Conservation (phyloP, 768 basidiomycete species). For the Hypholoma sublateritium region DNA sequence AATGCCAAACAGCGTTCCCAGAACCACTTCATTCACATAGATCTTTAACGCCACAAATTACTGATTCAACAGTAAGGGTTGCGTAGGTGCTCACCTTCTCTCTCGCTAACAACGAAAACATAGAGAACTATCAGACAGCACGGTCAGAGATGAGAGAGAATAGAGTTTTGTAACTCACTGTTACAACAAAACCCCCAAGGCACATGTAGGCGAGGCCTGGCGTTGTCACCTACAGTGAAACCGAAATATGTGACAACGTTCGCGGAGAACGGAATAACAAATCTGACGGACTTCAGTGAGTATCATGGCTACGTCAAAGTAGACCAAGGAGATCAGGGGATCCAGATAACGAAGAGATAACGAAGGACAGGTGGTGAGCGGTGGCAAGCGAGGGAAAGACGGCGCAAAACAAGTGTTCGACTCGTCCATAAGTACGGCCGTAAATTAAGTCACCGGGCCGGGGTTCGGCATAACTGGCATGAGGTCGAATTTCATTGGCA, state of each 20-base stretch:
- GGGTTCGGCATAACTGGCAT: too few relatives aligned
- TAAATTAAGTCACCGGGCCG: too few relatives aligned
- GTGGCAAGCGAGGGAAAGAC: too few relatives aligned
- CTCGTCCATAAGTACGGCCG: too few relatives aligned
- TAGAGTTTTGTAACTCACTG: not conserved
- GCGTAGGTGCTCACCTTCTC: conserved; percentile 60
- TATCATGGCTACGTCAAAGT: not conserved
- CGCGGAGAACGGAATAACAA: not conserved
- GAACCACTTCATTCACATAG: conserved; percentile 92
- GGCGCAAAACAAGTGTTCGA: too few relatives aligned
- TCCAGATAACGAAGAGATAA: not conserved
- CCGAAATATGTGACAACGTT: not conserved
- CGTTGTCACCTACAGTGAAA: not conserved
- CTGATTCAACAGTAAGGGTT: not conserved
- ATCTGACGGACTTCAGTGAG: conserved; percentile 7
- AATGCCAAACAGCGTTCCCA: conserved; percentile 74
- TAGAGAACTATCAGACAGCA: conserved; percentile 64
- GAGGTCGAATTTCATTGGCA: too few relatives aligned
- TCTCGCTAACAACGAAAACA: conserved; percentile 80
- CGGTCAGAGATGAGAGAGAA: too few relatives aligned
- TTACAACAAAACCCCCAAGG: conserved; percentile 8
- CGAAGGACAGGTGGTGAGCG: not conserved
- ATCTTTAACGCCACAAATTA: conserved; percentile 40
- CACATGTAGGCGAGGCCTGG: conserved; percentile 9
- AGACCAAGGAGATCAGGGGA: not conserved